Evolutionary conservation across 225 moss, liverwort and hornwort species (phyloP).

Genomic region (Marchantia polymorpha): DNA sequence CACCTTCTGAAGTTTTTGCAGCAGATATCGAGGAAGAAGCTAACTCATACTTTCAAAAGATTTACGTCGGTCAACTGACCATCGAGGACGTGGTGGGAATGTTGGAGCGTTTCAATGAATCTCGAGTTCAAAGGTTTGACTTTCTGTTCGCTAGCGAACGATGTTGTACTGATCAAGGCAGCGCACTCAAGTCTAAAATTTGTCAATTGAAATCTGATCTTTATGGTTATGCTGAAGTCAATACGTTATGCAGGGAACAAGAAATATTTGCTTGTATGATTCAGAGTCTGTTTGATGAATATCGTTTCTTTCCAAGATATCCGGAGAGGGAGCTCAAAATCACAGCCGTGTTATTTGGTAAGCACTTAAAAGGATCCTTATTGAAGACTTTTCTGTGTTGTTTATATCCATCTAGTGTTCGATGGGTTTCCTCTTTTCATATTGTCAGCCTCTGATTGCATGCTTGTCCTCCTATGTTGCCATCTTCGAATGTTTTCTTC

Average conservation of each 20-base stretch:
- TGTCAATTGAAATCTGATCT: background rate
- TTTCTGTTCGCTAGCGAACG: background rate
- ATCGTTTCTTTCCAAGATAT: slow-evolving; percentile 64
- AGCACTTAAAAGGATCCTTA: background rate
- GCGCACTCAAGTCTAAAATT: background rate
- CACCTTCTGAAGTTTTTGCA: slow-evolving; percentile 54
- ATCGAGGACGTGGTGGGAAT: slow-evolving; percentile 84
- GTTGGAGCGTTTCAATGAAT: slow-evolving; percentile 79
- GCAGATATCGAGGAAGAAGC: slow-evolving; percentile 86
- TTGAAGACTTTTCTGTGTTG: no score
- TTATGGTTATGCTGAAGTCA: background rate
- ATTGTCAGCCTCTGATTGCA: background rate
- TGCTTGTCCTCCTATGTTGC: background rate
- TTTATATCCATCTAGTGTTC: no score
- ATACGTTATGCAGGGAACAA: slow-evolving; percentile 32
- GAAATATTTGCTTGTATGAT: slow-evolving; percentile 69
- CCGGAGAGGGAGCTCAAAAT: slow-evolving; percentile 73
- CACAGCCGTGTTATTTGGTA: slow-evolving; percentile 85
- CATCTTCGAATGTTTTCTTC: background rate
- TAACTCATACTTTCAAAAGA: slow-evolving; percentile 73
- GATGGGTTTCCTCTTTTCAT: background rate
- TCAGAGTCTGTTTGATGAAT: slow-evolving; percentile 78
- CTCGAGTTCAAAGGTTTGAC: slow-evolving; percentile 47
- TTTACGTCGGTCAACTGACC: slow-evolving; percentile 69
- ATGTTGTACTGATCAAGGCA: no score